Percentiles rank a stretch among this genome's conserved stretches.
Evolutionary conservation across 2,329 filamentous ascomycete species (phyloP).

Genomic region (Cadophora malorum): DNA sequence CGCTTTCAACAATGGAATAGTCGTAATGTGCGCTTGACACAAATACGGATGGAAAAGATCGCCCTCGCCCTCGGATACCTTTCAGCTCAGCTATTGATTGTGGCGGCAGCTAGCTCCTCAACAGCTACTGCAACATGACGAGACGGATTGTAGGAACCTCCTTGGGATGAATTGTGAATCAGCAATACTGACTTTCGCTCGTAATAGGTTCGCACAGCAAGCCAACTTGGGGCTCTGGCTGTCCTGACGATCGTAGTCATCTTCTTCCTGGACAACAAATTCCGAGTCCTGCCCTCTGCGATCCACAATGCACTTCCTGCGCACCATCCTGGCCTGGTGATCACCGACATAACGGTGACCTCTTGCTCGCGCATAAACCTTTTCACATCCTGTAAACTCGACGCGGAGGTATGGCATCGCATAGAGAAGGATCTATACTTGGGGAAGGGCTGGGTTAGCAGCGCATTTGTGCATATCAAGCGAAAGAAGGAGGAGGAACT

Average conservation of each 20-base stretch:
- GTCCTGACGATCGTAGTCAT: constrained; percentile 61
- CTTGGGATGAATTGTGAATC: neutral
- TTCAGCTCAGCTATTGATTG: constrained; percentile 16
- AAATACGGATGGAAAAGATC: constrained; percentile 31
- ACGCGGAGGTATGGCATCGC: constrained; percentile 65
- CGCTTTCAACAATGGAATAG: constrained; percentile 13
- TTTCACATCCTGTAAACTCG: constrained; percentile 65
- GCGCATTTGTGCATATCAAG: constrained; percentile 72
- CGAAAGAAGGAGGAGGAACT: constrained; percentile 75
- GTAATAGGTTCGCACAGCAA: constrained; percentile 52
- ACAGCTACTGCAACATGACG: constrained; percentile 38
- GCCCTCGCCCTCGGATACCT: neutral
- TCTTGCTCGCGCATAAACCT: constrained; percentile 68
- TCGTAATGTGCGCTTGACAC: constrained; percentile 29
- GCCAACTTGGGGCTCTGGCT: constrained; percentile 43
- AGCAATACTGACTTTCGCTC: constrained; percentile 18
- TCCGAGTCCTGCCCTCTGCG: constrained; percentile 70
- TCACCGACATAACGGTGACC: constrained; percentile 72
- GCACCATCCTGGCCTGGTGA: constrained; percentile 71
- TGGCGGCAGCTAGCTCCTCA: constrained; percentile 25
- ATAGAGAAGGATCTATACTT: constrained; percentile 77
- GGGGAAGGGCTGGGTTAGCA: constrained; percentile 66
- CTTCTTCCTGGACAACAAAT: constrained; percentile 71
- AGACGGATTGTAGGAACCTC: constrained; percentile 44
- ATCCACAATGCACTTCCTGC: constrained; percentile 73